A percentile compares a stretch with the other conserved stretches of the same genome.
Evolutionary conservation across 805 yeast species (phyloP).

Genomic region (Yarrowia bubula): DNA sequence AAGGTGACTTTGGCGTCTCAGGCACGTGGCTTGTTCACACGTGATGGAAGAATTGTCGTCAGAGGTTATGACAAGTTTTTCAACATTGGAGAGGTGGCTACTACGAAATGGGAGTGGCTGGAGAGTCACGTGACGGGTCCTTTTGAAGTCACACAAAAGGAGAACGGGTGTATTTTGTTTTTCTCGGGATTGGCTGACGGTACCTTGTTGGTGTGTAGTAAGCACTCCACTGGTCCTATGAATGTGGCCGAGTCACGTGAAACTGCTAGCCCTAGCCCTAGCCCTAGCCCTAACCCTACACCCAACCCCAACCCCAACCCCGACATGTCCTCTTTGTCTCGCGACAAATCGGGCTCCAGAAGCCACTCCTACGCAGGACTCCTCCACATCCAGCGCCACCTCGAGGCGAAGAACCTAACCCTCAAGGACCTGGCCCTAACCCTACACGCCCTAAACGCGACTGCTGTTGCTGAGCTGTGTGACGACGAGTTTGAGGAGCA

Average conservation of each 20-base stretch:
- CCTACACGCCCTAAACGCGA: constrained; percentile 53
- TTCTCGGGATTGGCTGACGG: constrained; percentile 77
- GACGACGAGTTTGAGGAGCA: constrained; percentile 95
- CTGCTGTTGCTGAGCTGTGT: constrained; percentile 91
- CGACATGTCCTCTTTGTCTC: not conserved
- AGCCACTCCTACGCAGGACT: constrained; percentile 81
- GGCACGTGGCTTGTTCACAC: constrained; percentile 78
- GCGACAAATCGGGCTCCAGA: constrained; percentile 34
- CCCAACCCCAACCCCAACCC: not conserved
- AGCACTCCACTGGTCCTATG: constrained; percentile 78
- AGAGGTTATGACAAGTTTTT: constrained; percentile 96
- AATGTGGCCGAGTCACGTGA: constrained; percentile 28
- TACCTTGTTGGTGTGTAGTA: constrained; percentile 79
- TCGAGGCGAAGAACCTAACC: constrained; percentile 44
- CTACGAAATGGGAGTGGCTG: constrained; percentile 53
- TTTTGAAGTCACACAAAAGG: constrained; percentile 75
- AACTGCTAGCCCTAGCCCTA: not conserved
- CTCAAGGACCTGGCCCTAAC: constrained; percentile 53
- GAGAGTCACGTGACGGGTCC: constrained; percentile 63
- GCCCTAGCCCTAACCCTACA: not conserved
- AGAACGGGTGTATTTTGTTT: constrained; percentile 90
- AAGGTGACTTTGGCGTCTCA: constrained; percentile 59
- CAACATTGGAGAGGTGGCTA: constrained; percentile 64
- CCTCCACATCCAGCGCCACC: constrained; percentile 52
- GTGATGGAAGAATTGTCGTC: constrained; percentile 51